Evolutionary conservation across 768 basidiomycete genomes (phyloP).

Genomic region (Porphyrellus cyaneotinctus): DNA sequence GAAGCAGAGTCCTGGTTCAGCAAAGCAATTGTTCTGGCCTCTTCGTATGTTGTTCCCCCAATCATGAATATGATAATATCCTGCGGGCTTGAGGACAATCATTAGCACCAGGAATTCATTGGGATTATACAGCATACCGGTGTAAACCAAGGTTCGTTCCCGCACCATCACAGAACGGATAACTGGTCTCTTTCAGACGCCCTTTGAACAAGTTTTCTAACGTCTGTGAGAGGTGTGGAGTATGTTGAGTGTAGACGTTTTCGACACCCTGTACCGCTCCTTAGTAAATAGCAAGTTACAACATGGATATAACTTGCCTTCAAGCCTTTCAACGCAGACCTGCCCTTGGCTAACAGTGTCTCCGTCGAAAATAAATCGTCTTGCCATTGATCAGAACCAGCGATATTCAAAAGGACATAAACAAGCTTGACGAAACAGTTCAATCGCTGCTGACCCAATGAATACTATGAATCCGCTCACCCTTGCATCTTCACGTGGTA

Average conservation of each 20-base stretch:
- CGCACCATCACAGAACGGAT: constrained; percentile 80
- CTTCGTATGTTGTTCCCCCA: constrained; percentile 95
- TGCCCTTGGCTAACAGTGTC: constrained; percentile 88
- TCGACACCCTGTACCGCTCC: constrained; percentile 74
- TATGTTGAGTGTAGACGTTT: constrained; percentile 98
- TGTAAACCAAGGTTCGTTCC: constrained; percentile 70
- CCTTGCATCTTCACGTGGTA: constrained; percentile 70
- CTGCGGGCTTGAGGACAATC: constrained; percentile 60
- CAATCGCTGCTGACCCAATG: constrained; percentile 5
- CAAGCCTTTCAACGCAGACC: constrained; percentile 91
- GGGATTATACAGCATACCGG: constrained; percentile 39
- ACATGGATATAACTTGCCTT: constrained; percentile 52
- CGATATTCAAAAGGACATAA: constrained; percentile 87
- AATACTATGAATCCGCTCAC: constrained; percentile 35
- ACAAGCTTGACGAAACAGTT: constrained; percentile 59
- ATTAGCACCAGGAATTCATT: constrained; percentile 1
- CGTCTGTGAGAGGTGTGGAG: constrained; percentile 89
- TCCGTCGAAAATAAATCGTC: constrained; percentile 97
- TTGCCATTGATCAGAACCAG: constrained; percentile 94
- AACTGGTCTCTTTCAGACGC: constrained; percentile 77
- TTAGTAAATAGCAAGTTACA: constrained; percentile 1
- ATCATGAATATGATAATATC: constrained; percentile 97
- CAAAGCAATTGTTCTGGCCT: constrained; percentile 79
- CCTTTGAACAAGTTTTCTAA: constrained; percentile 87
- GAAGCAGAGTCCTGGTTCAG: constrained; percentile 77